Evolutionary conservation across 2,329 filamentous ascomycete species (phyloP).

Genomic region (Pseudogymnoascus sp.): DNA sequence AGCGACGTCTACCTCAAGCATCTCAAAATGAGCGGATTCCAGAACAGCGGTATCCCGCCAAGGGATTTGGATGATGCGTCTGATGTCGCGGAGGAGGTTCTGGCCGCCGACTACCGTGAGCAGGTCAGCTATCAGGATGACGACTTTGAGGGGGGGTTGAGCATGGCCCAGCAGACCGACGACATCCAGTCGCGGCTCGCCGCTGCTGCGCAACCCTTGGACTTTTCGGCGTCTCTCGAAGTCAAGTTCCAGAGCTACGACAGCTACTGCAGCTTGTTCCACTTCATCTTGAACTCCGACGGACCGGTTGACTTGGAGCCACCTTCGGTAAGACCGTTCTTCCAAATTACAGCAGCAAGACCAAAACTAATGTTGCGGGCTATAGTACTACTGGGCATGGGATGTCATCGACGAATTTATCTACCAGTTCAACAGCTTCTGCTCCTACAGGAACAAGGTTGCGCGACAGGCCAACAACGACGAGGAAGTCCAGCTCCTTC

Average conservation of each 20-base stretch:
- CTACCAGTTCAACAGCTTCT: slow-evolving; percentile 99
- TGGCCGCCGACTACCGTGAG: slow-evolving; percentile 93
- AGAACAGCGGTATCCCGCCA: slow-evolving; percentile 52
- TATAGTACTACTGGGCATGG: slow-evolving; percentile 98
- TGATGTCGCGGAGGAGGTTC: slow-evolving; percentile 90
- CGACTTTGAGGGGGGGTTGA: slow-evolving; percentile 67
- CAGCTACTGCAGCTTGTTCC: slow-evolving; percentile 98
- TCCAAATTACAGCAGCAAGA: not conserved
- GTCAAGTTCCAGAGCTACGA: slow-evolving; percentile 99
- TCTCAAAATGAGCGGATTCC: slow-evolving; percentile 48
- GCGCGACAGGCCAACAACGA: slow-evolving; percentile 76
- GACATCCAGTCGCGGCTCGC: slow-evolving; percentile 89
- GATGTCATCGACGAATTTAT: slow-evolving; percentile 99
- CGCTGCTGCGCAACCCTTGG: slow-evolving; percentile 86
- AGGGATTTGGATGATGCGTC: slow-evolving; percentile 69
- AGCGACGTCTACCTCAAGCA: slow-evolving; percentile 10
- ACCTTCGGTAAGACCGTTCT: slow-evolving; percentile 69
- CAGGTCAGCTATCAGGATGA: slow-evolving; percentile 91
- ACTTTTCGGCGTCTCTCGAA: slow-evolving; percentile 92
- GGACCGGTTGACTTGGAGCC: slow-evolving; percentile 97
- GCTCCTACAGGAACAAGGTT: slow-evolving; percentile 86
- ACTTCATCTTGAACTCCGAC: slow-evolving; percentile 98
- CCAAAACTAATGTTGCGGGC: slow-evolving; percentile 2
- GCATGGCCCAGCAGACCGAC: slow-evolving; percentile 66
- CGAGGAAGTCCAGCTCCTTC: slow-evolving; percentile 84